Evolutionary conservation across 2,329 filamentous ascomycete species (phyloP).

Genomic region (Pseudogymnoascus sp.): DNA sequence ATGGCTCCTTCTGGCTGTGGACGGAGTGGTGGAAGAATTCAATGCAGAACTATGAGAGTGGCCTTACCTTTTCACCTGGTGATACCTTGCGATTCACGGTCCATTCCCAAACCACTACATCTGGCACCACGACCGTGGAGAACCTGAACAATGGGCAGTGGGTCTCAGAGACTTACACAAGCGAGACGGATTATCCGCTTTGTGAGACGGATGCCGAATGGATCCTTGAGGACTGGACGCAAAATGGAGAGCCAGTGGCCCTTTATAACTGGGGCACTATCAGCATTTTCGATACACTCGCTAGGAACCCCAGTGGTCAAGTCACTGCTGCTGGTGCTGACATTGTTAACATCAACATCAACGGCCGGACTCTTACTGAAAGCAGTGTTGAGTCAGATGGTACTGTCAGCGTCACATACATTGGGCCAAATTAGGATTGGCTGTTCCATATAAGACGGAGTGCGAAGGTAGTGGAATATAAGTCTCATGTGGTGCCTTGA

Average conservation of each 20-base stretch:
- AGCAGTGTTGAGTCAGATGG: not conserved
- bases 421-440: not conserved
- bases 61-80: slow-evolving; percentile 35
- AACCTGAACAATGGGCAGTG: slow-evolving; percentile 37
- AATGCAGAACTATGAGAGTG: slow-evolving; percentile 15
- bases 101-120: slow-evolving; percentile 29
- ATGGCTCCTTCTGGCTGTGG: slow-evolving; percentile 42
- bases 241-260: slow-evolving; percentile 19
- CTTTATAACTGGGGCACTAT: not conserved
- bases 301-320: not conserved
- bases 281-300: not conserved
- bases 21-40: slow-evolving; percentile 52
- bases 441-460: not conserved
- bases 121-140: slow-evolving; percentile 36
- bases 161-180: slow-evolving; percentile 34
- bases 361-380: not conserved
- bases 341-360: not conserved
- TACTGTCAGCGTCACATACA: not conserved
- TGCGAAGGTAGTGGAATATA: not conserved
- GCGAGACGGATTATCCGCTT: slow-evolving; percentile 24
- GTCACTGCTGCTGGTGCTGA: not conserved
- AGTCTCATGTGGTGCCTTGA: not conserved
- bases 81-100: slow-evolving; percentile 34
- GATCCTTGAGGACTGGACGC: slow-evolving; percentile 43
- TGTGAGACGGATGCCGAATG: slow-evolving; percentile 41